Conservation (phyloP, 805 yeast genomes). For the Suhomyces sp. region DNA sequence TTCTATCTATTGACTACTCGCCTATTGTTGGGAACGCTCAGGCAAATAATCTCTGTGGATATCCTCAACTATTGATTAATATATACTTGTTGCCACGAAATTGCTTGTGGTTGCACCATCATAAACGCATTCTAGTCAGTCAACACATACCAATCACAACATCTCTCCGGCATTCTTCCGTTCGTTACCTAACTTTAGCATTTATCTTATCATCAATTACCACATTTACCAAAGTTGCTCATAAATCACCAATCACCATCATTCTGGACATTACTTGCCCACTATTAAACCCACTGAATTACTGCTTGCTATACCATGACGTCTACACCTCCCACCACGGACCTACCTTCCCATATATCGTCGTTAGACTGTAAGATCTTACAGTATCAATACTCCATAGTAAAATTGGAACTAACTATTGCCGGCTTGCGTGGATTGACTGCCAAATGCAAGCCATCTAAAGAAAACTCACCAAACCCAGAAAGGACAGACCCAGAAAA, state of each 20-base stretch:
- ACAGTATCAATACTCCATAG: conserved; percentile 55
- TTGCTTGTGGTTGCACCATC: background rate
- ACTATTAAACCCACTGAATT: too few relatives aligned
- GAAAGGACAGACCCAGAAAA: background rate
- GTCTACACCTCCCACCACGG: background rate
- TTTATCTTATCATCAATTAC: background rate
- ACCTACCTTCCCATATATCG: conserved; percentile 4
- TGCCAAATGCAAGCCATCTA: conserved; percentile 7
- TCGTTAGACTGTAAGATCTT: conserved; percentile 55
- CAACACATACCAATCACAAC: background rate
- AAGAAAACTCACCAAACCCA: background rate
- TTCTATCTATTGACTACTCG: background rate
- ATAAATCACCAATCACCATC: background rate
- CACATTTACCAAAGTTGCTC: background rate
- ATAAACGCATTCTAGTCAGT: background rate
- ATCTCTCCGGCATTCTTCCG: background rate
- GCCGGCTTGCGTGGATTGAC: conserved; percentile 29
- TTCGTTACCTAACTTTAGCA: background rate
- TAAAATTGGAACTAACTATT: conserved; percentile 42
- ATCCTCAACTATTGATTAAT: background rate
- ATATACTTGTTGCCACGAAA: background rate
- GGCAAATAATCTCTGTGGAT: background rate
- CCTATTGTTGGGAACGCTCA: background rate
- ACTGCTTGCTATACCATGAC: background rate
- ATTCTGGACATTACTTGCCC: too few relatives aligned